Conservation (phyloP, 2,329 filamentous ascomycete species). For the Neurospora crassa region DNA sequence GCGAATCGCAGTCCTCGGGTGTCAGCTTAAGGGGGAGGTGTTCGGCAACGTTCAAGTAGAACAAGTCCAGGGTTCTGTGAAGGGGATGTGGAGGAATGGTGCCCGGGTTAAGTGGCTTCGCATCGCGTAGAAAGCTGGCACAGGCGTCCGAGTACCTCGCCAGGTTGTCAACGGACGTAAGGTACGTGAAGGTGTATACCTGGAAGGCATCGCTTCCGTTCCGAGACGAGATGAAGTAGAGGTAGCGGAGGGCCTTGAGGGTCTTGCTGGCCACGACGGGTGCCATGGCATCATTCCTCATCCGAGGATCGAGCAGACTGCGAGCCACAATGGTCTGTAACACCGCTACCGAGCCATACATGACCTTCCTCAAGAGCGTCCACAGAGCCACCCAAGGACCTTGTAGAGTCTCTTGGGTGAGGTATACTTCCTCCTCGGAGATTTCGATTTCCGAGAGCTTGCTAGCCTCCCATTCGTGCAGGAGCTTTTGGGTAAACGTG, state of each 20-base stretch:
- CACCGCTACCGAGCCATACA: slow-evolving; percentile 67
- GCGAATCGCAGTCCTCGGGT: slow-evolving; percentile 55
- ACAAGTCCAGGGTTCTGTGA: slow-evolving; percentile 69
- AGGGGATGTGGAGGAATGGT: slow-evolving; percentile 54
- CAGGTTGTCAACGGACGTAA: slow-evolving; percentile 74
- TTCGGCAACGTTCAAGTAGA: slow-evolving; percentile 79
- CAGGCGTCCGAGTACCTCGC: slow-evolving; percentile 58
- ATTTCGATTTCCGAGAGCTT: slow-evolving; percentile 65
- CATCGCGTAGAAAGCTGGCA: slow-evolving; percentile 56
- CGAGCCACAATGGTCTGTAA: slow-evolving; percentile 66
- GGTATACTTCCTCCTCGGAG: slow-evolving; percentile 51
- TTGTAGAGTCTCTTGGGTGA: slow-evolving; percentile 56
- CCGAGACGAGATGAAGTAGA: slow-evolving; percentile 74
- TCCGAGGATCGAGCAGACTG: slow-evolving; percentile 39
- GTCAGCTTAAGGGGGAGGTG: slow-evolving; percentile 67
- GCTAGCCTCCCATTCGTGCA: slow-evolving; percentile 64
- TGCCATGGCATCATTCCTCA: slow-evolving; percentile 38
- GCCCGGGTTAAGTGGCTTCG: slow-evolving; percentile 38
- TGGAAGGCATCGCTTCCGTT: slow-evolving; percentile 67
- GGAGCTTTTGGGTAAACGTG: slow-evolving; percentile 55
- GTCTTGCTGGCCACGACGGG: slow-evolving; percentile 60
- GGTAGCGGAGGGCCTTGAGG: slow-evolving; percentile 62
- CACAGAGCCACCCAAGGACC: slow-evolving; percentile 63
- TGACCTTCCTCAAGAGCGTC: slow-evolving; percentile 62
- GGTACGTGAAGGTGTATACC: slow-evolving; percentile 74